Conservation (phyloP, 2,329 filamentous ascomycete genomes). For the Aureobasidium sp. region DNA sequence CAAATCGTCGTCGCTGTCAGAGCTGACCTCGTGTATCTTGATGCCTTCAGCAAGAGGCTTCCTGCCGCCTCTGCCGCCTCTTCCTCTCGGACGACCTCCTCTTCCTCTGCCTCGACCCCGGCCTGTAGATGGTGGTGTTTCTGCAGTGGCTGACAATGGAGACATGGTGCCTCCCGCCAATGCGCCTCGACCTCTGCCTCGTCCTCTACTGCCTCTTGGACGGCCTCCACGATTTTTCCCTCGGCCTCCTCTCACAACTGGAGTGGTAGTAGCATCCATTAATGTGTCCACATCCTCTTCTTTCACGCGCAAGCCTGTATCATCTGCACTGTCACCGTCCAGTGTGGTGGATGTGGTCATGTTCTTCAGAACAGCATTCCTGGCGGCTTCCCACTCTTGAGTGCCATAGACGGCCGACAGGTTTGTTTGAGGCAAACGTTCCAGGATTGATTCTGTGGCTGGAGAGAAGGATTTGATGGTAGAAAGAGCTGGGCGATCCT, state of each 20-base stretch:
- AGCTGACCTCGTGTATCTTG: conserved; percentile 15
- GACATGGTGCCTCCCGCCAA: conserved; percentile 11
- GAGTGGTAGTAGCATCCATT: background rate
- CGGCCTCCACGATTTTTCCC: conserved; percentile 19
- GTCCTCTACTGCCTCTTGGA: conserved; percentile 1
- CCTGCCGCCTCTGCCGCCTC: conserved; percentile 17
- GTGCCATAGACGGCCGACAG: conserved; percentile 20
- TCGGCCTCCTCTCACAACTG: conserved; percentile 11
- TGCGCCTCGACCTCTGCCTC: conserved; percentile 17
- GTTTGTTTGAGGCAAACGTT: conserved; percentile 27
- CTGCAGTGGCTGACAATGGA: conserved; percentile 19
- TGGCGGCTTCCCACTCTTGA: conserved; percentile 38
- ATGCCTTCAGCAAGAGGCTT: conserved; percentile 23
- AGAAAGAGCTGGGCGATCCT: background rate
- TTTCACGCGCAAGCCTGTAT: background rate
- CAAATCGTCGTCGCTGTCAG: conserved; percentile 28
- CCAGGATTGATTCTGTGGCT: conserved; percentile 34
- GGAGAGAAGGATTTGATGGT: conserved; percentile 18
- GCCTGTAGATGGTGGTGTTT: conserved; percentile 23
- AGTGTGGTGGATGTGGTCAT: conserved; percentile 26
- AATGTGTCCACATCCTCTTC: background rate
- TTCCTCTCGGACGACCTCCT: conserved; percentile 13
- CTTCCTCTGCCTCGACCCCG: conserved; percentile 29
- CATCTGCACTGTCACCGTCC: background rate
- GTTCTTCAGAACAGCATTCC: conserved; percentile 36